phyloP scores from a whole-genome alignment of 371 early-diverging fungal species.

The Circinella minor region DNA sequence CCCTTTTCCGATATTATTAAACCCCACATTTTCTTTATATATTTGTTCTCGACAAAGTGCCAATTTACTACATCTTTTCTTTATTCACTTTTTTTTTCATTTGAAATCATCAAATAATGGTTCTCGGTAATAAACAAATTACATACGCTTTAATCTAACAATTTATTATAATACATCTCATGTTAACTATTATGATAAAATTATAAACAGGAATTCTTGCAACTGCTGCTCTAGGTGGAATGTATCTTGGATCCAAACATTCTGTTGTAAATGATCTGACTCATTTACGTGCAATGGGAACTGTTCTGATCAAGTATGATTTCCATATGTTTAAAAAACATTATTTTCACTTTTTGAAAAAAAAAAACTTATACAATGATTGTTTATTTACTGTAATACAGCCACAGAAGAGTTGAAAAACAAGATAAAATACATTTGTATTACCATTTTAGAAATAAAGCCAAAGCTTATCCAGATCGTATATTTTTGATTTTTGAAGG shows the following conservation, averaged over 20 bases:
- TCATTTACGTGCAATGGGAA: background rate
- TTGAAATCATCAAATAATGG: background rate
- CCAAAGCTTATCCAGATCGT: constrained; percentile 25
- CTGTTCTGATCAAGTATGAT: background rate
- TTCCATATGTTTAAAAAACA: background rate
- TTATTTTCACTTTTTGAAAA: background rate
- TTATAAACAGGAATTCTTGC: background rate
- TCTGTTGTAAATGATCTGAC: constrained; percentile 5
- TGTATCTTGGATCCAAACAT: constrained; percentile 16
- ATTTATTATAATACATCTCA: no score
- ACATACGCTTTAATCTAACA: no score
- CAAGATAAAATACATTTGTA: constrained; percentile 25
- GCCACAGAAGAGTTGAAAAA: background rate
- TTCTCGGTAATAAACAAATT: constrained; percentile 6
- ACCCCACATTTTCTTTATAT: no score
- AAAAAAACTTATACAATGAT: background rate
- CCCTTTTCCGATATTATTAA: background rate
- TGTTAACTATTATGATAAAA: no score
- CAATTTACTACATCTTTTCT: background rate
- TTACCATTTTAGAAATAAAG: constrained; percentile 32
- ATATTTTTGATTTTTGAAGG: constrained; percentile 31
- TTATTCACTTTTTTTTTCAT: constrained; percentile 1
- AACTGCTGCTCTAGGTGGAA: constrained; percentile 10
- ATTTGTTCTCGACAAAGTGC: background rate
- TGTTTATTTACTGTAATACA: background rate